Base-by-base conservation (phyloP, 768 basidiomycete species). In the Boletus tomentosulus region DNA sequence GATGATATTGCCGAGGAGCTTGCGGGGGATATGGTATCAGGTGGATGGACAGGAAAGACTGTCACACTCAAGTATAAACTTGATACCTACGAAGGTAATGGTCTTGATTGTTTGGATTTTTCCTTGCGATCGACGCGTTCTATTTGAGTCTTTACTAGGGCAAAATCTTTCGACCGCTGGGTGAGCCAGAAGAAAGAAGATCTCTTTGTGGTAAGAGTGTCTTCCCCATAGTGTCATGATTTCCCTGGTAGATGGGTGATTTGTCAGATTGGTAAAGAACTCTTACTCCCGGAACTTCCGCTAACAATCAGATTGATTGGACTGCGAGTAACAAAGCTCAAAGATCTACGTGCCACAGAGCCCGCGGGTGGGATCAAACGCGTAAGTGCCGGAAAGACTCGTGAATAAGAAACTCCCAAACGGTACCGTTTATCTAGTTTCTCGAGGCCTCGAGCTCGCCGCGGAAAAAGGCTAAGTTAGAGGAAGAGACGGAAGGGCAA, bases 11-110 rank as follows among this genome's bases (percentile, higher is more conserved):
- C 93, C 1, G 79, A 78, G 2, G 88, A 92, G 61, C 81, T 99
- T 12, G 89, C 84, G 63, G 77, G 78, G 41, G 94, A 97, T 65
- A 85, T 98, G 82, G 73, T 76, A 27, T 69, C 78, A n/a, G 77
- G 78, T 43, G 86, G 89, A 30, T 99, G 92, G 85, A 79, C 84
- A 7, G 96, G 92, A 8, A 83, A 86, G 59, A 97, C 92, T 0
- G 78, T 98, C 31, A 96, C 92, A 0, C 77, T 98, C 47, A 97
- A 96, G 68, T 94, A 86, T 68, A 99, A 99, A 73, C 78, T 92
- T 33, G 87, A 95, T 65, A 93, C 86, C 1, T 98, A 85, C 68
- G 84, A 96, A 76, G 85, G 91, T 84, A 54, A 62, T 6, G 12
- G 4, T 42, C 44, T 24, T 51, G 24, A 53, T 37, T 27, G 6